Evolutionary conservation across 2,329 filamentous ascomycete genomes (phyloP), one percentile per base, ranked within the genome.

Genomic region (Fusarium globosum): DNA sequence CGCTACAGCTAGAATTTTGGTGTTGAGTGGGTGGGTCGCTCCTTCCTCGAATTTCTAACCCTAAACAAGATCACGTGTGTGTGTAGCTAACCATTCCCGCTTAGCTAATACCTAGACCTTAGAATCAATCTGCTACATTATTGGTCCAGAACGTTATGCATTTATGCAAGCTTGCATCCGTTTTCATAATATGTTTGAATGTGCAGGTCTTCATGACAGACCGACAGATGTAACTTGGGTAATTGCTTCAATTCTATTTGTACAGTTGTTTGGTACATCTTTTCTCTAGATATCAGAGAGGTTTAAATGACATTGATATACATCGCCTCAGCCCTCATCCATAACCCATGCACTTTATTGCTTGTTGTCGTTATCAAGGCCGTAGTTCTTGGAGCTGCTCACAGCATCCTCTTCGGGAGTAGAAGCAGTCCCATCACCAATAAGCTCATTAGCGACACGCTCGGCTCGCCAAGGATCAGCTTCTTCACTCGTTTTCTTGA

Each of bases 381-480:
- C 83, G 61, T 86, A 86, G 69, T 69, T 82, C 60, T 74, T 76
- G 7, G 79, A 80, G 71, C 81, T 85, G 65, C 83, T 80, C 30
- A 80, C 57, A n/a, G 79, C 62, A 30, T 74, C 55, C 81, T 94
- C 75, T 90, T 93, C 83, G 38, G 60, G n/a, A 30, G 41, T n/a
- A 33, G 41, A 42, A 21, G 57, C 42, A 23, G 57, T 67, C 11
- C 49, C 64, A 7, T 73, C 69, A 20, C 62, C 69, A 66, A 81
- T 51, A 59, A 82, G 74, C 71, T 80, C 79, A 61, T 80, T 71
- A n/a, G 76, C 65, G 55, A 80, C 77, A 26, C 74, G 73, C 13
- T 68, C 70, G 23, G 72, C 57, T 57, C 79, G 71, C 73, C 73
- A 69, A 46, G 76, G 33, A 36, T 78, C 72, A 20, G 66, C 60